A percentile compares a stretch with the other conserved stretches of the same genome.
Conservation (phyloP, 495 filamentous ascomycete genomes). For the Neurospora sp. region DNA sequence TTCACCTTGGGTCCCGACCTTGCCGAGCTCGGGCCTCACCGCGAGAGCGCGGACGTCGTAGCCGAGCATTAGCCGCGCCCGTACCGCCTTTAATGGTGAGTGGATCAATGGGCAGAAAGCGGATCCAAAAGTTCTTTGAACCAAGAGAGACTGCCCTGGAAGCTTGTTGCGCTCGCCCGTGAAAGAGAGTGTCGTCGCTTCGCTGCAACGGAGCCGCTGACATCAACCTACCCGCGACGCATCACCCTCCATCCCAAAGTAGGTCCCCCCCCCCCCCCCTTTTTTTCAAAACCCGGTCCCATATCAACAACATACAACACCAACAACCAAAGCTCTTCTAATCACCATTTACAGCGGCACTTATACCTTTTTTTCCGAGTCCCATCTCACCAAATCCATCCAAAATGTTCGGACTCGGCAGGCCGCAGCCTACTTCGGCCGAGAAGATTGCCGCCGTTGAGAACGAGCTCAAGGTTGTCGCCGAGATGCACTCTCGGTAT, state of each 20-base stretch:
- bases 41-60: neutral
- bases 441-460: constrained; percentile 94
- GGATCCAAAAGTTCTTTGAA: neutral
- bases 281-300: neutral
- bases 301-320: neutral
- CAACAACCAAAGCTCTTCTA: neutral
- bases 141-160: neutral
- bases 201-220: neutral
- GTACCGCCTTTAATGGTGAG: neutral
- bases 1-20: neutral
- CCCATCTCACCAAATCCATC: constrained; percentile 2
- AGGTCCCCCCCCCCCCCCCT: neutral
- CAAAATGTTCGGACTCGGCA: constrained; percentile 86
- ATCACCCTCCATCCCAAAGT: neutral
- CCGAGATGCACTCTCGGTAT: constrained; percentile 94
- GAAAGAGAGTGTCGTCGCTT: neutral
- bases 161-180: neutral
- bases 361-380: neutral
- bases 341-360: neutral
- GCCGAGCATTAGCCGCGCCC: neutral
- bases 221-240: neutral
- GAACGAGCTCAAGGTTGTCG: constrained; percentile 86
- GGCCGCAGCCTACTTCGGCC: constrained; percentile 81
- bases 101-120: neutral
- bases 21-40: neutral